phyloP scores from a whole-genome alignment of 169 alveolate genomes.

The Plasmodium malariae region DNA sequence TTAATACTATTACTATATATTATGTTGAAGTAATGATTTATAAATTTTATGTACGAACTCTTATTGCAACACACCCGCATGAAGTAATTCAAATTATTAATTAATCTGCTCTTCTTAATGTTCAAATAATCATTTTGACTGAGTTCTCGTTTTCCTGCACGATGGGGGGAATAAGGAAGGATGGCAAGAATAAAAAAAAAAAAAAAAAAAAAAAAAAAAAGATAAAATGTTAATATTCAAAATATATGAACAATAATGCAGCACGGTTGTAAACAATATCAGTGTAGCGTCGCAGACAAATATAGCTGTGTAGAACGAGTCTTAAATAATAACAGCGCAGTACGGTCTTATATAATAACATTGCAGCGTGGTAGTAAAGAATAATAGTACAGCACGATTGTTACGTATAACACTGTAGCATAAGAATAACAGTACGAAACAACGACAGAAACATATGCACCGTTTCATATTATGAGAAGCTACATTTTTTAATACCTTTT shows the following conservation, averaged over 20 bases:
- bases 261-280: no score
- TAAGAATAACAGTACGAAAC: no score
- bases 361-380: no score
- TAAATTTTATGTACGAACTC: conserved; percentile 56
- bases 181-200: neutral
- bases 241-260: neutral
- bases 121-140: conserved; percentile 49
- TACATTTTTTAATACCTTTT: conserved; percentile 1
- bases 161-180: neutral
- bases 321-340: no score
- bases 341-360: no score
- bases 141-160: conserved; percentile 12
- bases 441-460: no score
- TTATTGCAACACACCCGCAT: conserved; percentile 75
- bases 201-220: neutral
- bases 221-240: neutral
- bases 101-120: conserved; percentile 68
- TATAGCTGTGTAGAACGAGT: no score
- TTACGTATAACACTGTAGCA: no score
- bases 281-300: no score
- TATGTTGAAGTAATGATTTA: conserved; percentile 68
- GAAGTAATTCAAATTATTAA: conserved; percentile 50
- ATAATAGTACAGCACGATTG: no score
- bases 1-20: conserved; percentile 57
- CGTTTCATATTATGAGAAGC: neutral